Evolutionary conservation across 371 early-diverging fungal genomes (phyloP).

Genomic region (Phascolomyces articulosus): DNA sequence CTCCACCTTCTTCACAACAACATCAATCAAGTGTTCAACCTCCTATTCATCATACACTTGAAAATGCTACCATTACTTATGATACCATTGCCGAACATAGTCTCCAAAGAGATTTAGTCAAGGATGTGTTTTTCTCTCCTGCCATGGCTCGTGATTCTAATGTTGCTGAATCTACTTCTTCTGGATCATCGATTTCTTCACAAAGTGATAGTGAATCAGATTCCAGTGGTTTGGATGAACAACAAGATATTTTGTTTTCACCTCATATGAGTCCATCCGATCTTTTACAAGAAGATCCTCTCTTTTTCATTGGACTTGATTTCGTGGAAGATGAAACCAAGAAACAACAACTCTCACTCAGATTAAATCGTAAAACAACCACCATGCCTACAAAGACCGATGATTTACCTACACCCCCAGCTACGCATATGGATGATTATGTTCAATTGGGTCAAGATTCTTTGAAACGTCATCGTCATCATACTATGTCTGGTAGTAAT

Average conservation of each 20-base stretch:
- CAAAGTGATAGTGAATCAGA: constrained; percentile 33
- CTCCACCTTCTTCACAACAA: neutral
- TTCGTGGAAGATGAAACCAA: constrained; percentile 10
- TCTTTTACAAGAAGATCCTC: constrained; percentile 28
- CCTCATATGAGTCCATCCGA: constrained; percentile 30
- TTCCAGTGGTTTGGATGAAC: neutral
- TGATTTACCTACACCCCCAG: constrained; percentile 31
- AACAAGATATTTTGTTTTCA: constrained; percentile 8
- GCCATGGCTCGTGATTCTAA: constrained; percentile 28
- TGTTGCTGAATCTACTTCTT: constrained; percentile 5
- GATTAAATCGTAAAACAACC: neutral
- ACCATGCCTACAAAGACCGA: neutral
- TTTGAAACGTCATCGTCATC: constrained; percentile 12
- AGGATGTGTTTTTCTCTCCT: constrained; percentile 53
- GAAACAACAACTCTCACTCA: neutral
- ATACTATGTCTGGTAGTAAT: neutral
- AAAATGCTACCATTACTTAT: constrained; percentile 53
- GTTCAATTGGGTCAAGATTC: constrained; percentile 12
- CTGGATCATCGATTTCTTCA: constrained; percentile 19
- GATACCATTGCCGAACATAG: constrained; percentile 30
- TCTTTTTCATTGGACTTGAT: constrained; percentile 31
- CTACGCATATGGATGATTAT: constrained; percentile 16
- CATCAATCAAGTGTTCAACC: constrained; percentile 11
- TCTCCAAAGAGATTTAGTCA: constrained; percentile 43
- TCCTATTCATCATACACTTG: constrained; percentile 53